phyloP scores from a whole-genome alignment of 164 flowering plant genomes.

The Buxus sempervirens region DNA sequence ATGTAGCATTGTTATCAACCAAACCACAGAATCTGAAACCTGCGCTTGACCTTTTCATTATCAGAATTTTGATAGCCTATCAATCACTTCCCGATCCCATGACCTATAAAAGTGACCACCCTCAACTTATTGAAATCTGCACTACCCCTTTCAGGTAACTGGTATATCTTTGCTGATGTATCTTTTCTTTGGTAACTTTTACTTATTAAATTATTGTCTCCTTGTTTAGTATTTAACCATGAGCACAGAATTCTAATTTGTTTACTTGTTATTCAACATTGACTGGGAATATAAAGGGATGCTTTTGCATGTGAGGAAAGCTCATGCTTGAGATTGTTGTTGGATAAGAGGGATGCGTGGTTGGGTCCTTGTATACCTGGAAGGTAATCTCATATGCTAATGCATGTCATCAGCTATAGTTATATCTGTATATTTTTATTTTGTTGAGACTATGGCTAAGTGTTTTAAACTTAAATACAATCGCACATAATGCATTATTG shows the following conservation, averaged over 20 bases:
- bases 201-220: neutral
- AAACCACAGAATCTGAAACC: slow-evolving; percentile 52
- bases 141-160: slow-evolving; percentile 78
- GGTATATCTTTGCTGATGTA: neutral
- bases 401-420: neutral
- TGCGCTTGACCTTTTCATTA: slow-evolving; percentile 54
- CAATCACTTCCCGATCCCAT: slow-evolving; percentile 87
- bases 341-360: slow-evolving; percentile 97
- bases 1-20: slow-evolving; percentile 40
- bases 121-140: slow-evolving; percentile 70
- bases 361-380: slow-evolving; percentile 98
- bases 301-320: slow-evolving; percentile 80
- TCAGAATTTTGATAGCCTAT: slow-evolving; percentile 66
- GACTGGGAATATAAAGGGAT: slow-evolving; percentile 45
- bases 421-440: neutral
- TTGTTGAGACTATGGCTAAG: too few relatives aligned
- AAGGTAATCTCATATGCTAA: slow-evolving; percentile 44
- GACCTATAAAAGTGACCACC: slow-evolving; percentile 70
- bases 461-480: too few relatives aligned
- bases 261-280: neutral
- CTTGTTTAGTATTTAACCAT: slow-evolving; percentile 1
- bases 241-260: slow-evolving; percentile 1
- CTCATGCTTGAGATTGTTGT: slow-evolving; percentile 73
- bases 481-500: too few relatives aligned
- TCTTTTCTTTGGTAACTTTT: slow-evolving; percentile 1